Conservation (phyloP, 768 basidiomycete genomes). For the Melanogaster broomeanus region DNA sequence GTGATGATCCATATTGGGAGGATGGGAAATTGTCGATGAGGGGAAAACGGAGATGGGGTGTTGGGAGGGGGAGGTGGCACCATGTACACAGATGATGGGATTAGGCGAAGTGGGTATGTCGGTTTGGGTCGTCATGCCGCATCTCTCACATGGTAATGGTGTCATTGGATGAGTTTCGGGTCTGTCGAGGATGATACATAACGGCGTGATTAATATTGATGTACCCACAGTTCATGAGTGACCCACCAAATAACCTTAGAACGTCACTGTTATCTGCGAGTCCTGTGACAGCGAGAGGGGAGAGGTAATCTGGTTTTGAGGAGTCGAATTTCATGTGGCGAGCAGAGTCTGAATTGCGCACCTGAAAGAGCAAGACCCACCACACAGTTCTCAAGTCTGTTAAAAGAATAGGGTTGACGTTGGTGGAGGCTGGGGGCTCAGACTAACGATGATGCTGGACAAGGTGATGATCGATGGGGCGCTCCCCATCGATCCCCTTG, state of each 20-base stretch:
- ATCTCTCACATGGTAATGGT: conserved; percentile 22
- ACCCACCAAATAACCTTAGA: conserved; percentile 28
- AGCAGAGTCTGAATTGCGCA: conserved; percentile 12
- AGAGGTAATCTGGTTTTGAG: conserved; percentile 25
- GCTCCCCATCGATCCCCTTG: too few relatives aligned
- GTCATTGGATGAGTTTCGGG: conserved; percentile 26
- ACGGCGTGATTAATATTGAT: neutral
- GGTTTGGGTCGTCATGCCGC: too few relatives aligned
- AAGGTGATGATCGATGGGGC: too few relatives aligned
- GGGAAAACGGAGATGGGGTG: too few relatives aligned
- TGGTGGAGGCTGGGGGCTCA: too few relatives aligned
- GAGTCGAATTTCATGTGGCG: conserved; percentile 20
- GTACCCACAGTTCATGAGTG: neutral
- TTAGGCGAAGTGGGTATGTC: too few relatives aligned
- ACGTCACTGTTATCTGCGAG: conserved; percentile 26
- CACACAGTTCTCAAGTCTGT: conserved; percentile 23
- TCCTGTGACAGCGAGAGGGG: conserved; percentile 24
- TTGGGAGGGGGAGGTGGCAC: too few relatives aligned
- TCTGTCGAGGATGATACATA: too few relatives aligned
- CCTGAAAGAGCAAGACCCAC: conserved; percentile 3
- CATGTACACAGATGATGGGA: too few relatives aligned
- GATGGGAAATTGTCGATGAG: conserved; percentile 41
- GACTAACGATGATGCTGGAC: too few relatives aligned
- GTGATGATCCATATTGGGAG: conserved; percentile 43
- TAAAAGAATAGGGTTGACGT: too few relatives aligned